Percentiles rank a stretch among this genome's conserved stretches.
Conservation (phyloP, 148 eudicot genomes). For the Amaranthus cruentus region DNA sequence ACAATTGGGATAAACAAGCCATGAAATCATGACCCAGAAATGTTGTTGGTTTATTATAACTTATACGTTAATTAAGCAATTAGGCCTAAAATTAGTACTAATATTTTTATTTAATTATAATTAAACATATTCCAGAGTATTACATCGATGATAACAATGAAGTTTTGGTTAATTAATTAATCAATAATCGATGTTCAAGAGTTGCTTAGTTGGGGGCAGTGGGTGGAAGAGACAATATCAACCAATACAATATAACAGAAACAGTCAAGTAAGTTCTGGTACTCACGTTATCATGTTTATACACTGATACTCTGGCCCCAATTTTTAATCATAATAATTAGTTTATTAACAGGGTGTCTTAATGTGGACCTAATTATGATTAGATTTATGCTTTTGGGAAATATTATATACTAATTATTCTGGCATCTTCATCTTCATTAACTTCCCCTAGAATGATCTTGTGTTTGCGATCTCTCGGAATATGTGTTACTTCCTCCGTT, state of each 20-base stretch:
- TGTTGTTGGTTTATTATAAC: not conserved
- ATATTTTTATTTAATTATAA: not conserved
- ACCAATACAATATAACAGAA: not conserved
- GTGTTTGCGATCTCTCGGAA: no score
- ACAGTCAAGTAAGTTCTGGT: not conserved
- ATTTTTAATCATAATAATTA: slow-evolving; percentile 5
- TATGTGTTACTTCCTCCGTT: no score
- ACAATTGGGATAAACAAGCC: no score
- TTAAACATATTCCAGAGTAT: not conserved
- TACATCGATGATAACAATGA: not conserved
- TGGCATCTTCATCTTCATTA: no score
- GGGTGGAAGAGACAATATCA: not conserved
- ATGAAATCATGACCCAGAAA: no score
- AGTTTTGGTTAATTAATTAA: not conserved
- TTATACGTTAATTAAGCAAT: no score
- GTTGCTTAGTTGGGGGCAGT: slow-evolving; percentile 2
- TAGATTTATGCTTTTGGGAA: not conserved
- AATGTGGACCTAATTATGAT: slow-evolving; percentile 13
- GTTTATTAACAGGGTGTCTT: slow-evolving; percentile 14
- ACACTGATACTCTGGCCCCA: slow-evolving; percentile 5
- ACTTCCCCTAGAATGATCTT: no score
- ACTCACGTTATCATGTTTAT: slow-evolving; percentile 12
- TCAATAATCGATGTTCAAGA: not conserved
- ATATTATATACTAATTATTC: no score
- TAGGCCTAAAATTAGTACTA: not conserved